Evolutionary conservation across 2,329 filamentous ascomycete species (phyloP).

Genomic region (Microsporum ferrugineum): DNA sequence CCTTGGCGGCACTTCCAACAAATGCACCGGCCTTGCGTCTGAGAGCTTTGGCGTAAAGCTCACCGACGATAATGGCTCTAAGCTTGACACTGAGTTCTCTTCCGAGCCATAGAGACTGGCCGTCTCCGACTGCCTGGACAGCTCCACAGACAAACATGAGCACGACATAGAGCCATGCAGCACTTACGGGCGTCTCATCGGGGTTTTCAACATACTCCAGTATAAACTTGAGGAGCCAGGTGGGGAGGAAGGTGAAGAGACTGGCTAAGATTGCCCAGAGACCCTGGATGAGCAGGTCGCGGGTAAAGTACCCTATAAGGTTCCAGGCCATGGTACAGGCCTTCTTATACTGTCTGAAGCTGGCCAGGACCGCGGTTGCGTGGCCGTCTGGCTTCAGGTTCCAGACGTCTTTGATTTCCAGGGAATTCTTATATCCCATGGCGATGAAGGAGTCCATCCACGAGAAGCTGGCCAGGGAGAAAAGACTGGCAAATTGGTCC

Average conservation of each 20-base stretch:
- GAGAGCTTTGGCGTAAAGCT: conserved; percentile 92
- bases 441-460: conserved; percentile 88
- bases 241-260: conserved; percentile 81
- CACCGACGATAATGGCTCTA: conserved; percentile 88
- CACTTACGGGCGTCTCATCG: conserved; percentile 61
- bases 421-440: conserved; percentile 73
- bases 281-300: conserved; percentile 63
- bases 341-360: conserved; percentile 78
- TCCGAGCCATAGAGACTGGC: conserved; percentile 82
- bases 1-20: conserved; percentile 49
- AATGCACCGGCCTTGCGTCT: conserved; percentile 77
- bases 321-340: conserved; percentile 69
- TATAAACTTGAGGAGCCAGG: conserved; percentile 79
- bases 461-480: conserved; percentile 75
- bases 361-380: conserved; percentile 63
- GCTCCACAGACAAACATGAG: conserved; percentile 74
- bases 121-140: conserved; percentile 69
- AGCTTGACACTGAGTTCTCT: conserved; percentile 88
- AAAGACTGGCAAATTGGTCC: conserved; percentile 75
- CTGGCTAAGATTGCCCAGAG: conserved; percentile 68
- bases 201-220: conserved; percentile 88
- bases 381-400: conserved; percentile 83
- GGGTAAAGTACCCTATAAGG: conserved; percentile 72
- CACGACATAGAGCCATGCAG: conserved; percentile 92
- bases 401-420: conserved; percentile 82